A percentile compares a stretch with the other conserved stretches of the same genome.
These are phyloP conservation scores for Chamaenerion angustifolium DNA, from an alignment of 345 rosid genomes.

Conservation along the genomic window DNA sequence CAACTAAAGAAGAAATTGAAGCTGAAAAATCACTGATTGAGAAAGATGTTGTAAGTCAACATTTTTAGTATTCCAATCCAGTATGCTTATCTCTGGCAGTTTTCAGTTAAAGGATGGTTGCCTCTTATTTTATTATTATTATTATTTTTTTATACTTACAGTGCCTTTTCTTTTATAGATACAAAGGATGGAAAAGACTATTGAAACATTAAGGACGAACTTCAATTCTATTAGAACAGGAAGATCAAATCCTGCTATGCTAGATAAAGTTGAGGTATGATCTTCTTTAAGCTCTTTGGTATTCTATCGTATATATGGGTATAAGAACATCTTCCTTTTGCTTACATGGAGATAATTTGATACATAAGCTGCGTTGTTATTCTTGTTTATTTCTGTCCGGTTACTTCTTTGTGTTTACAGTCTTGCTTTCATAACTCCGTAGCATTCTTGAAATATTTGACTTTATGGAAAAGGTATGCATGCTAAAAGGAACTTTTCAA, in stretches of 20 bases:
- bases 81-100: neutral
- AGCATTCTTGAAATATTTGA: no score
- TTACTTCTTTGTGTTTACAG: no score
- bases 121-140: neutral
- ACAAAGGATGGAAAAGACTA: slow-evolving; percentile 85
- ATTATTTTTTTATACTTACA: no score
- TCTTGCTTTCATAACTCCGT: no score
- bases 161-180: slow-evolving; percentile 23
- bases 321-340: neutral
- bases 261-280: slow-evolving; percentile 73
- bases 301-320: neutral
- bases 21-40: slow-evolving; percentile 69
- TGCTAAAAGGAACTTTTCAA: no score
- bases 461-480: no score
- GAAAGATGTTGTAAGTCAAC: slow-evolving; percentile 54
- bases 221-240: slow-evolving; percentile 88
- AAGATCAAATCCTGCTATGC: slow-evolving; percentile 67
- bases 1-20: slow-evolving; percentile 85
- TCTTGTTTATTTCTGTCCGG: no score
- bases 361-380: no score
- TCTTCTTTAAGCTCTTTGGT: neutral
- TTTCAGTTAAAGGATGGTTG: neutral
- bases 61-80: neutral
- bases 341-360: neutral
- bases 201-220: slow-evolving; percentile 54